phyloP scores from a whole-genome alignment of 148 eudicot species.

The Fagopyrum tataricum region DNA sequence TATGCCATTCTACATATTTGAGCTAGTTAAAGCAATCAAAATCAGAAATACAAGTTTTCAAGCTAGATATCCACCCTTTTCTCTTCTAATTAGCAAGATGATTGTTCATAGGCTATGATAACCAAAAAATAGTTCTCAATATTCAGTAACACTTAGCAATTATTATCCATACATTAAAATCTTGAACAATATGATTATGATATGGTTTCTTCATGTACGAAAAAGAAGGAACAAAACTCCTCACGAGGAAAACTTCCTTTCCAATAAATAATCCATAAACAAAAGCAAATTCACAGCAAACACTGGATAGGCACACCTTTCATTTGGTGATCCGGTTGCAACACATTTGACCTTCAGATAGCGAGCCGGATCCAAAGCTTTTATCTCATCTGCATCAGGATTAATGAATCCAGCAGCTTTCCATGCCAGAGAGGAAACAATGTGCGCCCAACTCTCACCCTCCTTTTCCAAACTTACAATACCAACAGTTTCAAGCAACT shows the following conservation, averaged over 20 bases:
- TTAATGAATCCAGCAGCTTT: slow-evolving; percentile 71
- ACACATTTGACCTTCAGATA: slow-evolving; percentile 88
- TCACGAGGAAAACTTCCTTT: neutral
- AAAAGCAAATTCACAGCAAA: neutral
- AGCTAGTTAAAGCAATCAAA: neutral
- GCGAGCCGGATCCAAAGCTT: slow-evolving; percentile 89
- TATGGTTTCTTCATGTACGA: neutral
- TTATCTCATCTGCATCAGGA: slow-evolving; percentile 59
- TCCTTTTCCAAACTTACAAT: slow-evolving; percentile 29
- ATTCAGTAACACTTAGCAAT: neutral
- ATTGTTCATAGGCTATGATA: neutral
- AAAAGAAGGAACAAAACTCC: neutral
- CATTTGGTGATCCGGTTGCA: slow-evolving; percentile 56
- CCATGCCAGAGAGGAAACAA: slow-evolving; percentile 81
- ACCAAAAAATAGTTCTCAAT: neutral
- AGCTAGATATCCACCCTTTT: neutral
- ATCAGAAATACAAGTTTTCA: neutral
- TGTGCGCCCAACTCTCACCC: slow-evolving; percentile 67
- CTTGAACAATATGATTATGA: neutral
- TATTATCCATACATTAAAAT: neutral
- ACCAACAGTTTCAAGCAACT: slow-evolving; percentile 54
- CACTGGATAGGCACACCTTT: slow-evolving; percentile 42
- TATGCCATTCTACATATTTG: neutral
- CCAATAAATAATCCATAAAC: neutral
- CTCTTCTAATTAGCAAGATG: neutral